Base-by-base conservation (phyloP, 345 rosid species). In the Aegle marmelos region DNA sequence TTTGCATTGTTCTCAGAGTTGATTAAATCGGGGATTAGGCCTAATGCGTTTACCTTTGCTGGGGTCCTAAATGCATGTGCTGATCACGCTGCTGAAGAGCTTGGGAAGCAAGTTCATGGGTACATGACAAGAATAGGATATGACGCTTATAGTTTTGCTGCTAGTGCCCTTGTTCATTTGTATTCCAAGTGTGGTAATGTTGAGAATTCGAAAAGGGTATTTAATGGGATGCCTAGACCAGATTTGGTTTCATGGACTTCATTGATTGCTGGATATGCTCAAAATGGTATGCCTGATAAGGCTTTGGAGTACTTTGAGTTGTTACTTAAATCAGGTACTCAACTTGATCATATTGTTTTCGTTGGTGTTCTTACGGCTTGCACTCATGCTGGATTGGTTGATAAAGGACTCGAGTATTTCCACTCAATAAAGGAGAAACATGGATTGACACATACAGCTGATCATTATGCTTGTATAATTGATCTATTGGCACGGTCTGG, bases 291-390 rank as follows among this genome's bases (percentile, higher is more conserved):
- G 72, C 83, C 95, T 45, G 80, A 82, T 50, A 86, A 90, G 57
- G 94, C 95, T 50, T 83, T 93, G 70, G 39, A 81, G 82, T 90
- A 83, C 80, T 95, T 89, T 34, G 91, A 95, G 30, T 81, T 88
- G 85, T 78, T 91, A 25, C 89, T 91, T 10, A 73, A 87, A 68
- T 90, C 97, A 27, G 97, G 94, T 78, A 87, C 86, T 14, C 85
- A 61, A 75, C 98, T 93, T 53, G 98, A 95, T 82, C 91, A 88
- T 72, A 68, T 93, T 74, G 89, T 90, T 58, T 91, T 95, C 78
- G 98, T 95, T 17, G 95, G 90, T 33, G 95, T 95, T 74, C 95
- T 93, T 78, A 89, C 91, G 9, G 97, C 98, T 54, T 95, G 98
- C 74, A 83, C 84, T 45, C 97, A 95, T 85, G 95, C 97, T 11